Percentiles rank a stretch among this genome's conserved stretches.
These are phyloP conservation scores for Candida ponderosae DNA, from an alignment of 805 yeast genomes.

Conservation along the genomic window DNA sequence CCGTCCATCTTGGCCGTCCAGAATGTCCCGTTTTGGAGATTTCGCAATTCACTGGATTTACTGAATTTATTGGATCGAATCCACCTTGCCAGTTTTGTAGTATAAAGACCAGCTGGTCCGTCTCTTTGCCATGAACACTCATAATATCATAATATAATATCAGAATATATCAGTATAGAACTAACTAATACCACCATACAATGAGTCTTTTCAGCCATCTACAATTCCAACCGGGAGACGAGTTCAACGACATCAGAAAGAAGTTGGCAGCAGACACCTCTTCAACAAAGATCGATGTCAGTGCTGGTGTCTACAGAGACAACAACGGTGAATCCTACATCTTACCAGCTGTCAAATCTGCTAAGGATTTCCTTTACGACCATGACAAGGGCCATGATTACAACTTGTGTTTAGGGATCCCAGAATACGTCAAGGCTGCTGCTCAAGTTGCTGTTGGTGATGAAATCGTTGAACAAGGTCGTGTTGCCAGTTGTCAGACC, in stretches of 20 bases:
- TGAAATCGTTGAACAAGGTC: constrained; percentile 34
- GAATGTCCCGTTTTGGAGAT: too few species aligned
- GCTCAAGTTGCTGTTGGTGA: constrained; percentile 56
- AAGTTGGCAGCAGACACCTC: not conserved
- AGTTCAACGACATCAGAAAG: not conserved
- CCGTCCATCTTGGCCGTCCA: too few species aligned
- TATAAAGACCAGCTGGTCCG: too few species aligned
- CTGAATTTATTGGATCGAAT: too few species aligned
- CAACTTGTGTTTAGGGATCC: constrained; percentile 52
- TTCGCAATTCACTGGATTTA: too few species aligned
- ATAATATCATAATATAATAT: too few species aligned
- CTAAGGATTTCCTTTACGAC: constrained; percentile 42
- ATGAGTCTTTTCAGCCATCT: constrained; percentile 1
- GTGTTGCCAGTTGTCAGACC: constrained; percentile 69
- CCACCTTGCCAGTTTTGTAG: too few species aligned
- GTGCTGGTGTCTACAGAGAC: constrained; percentile 56
- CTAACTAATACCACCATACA: too few species aligned
- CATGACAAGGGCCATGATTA: constrained; percentile 66
- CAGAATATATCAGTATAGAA: too few species aligned
- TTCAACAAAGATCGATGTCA: not conserved
- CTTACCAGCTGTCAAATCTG: constrained; percentile 62
- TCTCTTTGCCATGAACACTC: too few species aligned
- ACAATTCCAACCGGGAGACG: constrained; percentile 1
- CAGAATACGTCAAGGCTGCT: constrained; percentile 52
- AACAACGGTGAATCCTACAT: constrained; percentile 70